A percentile compares a stretch with the other conserved stretches of the same genome.
Conservation (phyloP, 73 alveolate species). For the Stentor roeselii region DNA sequence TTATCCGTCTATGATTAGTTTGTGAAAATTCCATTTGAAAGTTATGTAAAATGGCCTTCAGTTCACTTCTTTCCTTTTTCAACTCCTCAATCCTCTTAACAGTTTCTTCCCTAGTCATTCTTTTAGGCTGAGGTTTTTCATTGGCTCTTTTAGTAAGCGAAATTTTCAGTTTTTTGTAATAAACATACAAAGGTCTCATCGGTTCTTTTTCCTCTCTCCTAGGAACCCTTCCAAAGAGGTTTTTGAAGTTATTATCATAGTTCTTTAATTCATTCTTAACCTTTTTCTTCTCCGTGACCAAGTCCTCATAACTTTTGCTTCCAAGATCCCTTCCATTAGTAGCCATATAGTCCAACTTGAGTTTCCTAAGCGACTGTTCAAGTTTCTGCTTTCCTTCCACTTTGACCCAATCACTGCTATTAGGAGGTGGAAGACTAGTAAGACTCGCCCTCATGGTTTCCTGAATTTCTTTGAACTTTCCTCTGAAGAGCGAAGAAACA, state of each 20-base stretch:
- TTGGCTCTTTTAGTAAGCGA: slow-evolving; percentile 46
- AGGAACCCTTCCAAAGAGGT: slow-evolving; percentile 57
- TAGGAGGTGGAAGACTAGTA: slow-evolving; percentile 28
- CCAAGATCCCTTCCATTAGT: slow-evolving; percentile 57
- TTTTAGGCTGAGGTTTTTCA: slow-evolving; percentile 22
- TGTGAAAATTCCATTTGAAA: slow-evolving; percentile 72
- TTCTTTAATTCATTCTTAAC: slow-evolving; percentile 78
- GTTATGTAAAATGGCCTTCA: slow-evolving; percentile 64
- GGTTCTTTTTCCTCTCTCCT: slow-evolving; percentile 82
- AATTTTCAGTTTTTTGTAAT: slow-evolving; percentile 74
- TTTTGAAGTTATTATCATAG: slow-evolving; percentile 66
- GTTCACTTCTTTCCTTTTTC: slow-evolving; percentile 60
- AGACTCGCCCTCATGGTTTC: slow-evolving; percentile 32
- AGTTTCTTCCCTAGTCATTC: slow-evolving; percentile 35
- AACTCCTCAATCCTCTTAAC: slow-evolving; percentile 40
- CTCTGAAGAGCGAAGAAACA: slow-evolving; percentile 43
- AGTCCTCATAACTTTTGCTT: slow-evolving; percentile 49
- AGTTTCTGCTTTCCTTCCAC: slow-evolving; percentile 43
- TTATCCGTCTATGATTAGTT: slow-evolving; percentile 74
- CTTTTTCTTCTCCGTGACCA: slow-evolving; percentile 62
- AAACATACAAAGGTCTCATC: slow-evolving; percentile 84
- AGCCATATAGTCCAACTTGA: slow-evolving; percentile 36
- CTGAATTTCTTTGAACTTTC: slow-evolving; percentile 31
- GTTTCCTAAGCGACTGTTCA: slow-evolving; percentile 46
- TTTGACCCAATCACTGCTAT: slow-evolving; percentile 44